These are phyloP conservation scores for Daldinia sp. DNA, from an alignment of 2,329 filamentous ascomycete genomes.

Conservation along the genomic window DNA sequence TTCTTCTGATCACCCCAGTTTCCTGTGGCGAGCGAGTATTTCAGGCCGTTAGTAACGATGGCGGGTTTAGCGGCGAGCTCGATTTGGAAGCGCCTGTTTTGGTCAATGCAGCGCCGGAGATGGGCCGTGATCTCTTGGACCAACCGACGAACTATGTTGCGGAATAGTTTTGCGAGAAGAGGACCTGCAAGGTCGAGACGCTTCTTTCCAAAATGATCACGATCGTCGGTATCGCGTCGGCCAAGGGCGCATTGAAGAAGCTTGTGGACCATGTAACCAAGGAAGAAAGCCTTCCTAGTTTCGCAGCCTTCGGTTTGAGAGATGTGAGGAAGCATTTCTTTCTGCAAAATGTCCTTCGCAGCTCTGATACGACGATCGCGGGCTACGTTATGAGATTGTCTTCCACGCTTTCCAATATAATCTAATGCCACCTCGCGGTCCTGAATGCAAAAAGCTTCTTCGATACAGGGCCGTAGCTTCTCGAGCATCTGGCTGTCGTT, in stretches of 20 bases:
- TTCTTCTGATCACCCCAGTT: constrained; percentile 99
- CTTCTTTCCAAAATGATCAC: constrained; percentile 99
- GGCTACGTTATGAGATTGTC: constrained; percentile 77
- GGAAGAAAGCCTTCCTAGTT: constrained; percentile 95
- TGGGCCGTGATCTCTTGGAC: constrained; percentile 92
- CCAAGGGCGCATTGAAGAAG: constrained; percentile 93
- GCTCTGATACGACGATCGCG: constrained; percentile 90
- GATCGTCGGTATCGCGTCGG: constrained; percentile 92
- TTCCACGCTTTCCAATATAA: constrained; percentile 93
- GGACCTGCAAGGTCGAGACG: constrained; percentile 94
- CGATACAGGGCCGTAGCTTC: constrained; percentile 96
- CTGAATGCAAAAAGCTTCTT: constrained; percentile 96
- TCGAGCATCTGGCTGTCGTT: constrained; percentile 97
- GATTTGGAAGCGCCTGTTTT: constrained; percentile 88
- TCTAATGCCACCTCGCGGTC: constrained; percentile 94
- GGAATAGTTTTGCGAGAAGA: constrained; percentile 95
- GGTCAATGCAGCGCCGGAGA: constrained; percentile 91
- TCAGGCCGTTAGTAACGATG: constrained; percentile 92
- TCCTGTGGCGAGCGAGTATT: constrained; percentile 96
- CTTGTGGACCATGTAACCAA: constrained; percentile 99
- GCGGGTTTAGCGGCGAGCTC: constrained; percentile 90
- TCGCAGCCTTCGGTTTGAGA: constrained; percentile 95
- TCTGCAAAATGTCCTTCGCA: constrained; percentile 94
- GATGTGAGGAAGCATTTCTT: constrained; percentile 96
- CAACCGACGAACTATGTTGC: constrained; percentile 89